phyloP scores from a whole-genome alignment of 768 basidiomycete species.

The Suillus variegatus region DNA sequence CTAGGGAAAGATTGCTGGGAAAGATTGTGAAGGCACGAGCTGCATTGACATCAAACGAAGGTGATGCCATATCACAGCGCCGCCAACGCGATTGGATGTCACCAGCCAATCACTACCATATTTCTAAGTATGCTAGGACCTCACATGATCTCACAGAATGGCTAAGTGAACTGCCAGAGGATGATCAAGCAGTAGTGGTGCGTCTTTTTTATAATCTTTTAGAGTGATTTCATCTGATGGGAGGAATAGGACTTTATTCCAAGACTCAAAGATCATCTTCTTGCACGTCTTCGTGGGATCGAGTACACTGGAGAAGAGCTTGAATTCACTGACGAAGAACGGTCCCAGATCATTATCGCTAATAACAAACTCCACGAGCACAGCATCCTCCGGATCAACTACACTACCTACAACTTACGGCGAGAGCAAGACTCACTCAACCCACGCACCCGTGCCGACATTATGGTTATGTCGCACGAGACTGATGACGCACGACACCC shows the following conservation, averaged over 20 bases:
- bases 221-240: conserved; percentile 23
- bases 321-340: conserved; percentile 25
- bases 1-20: conserved; percentile 18
- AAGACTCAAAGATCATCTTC: conserved; percentile 13
- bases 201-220: background rate
- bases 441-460: conserved; percentile 31
- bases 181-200: conserved; percentile 29
- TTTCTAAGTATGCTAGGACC: conserved; percentile 15
- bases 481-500: conserved; percentile 30
- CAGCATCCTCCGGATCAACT: conserved; percentile 31
- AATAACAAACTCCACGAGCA: conserved; percentile 35
- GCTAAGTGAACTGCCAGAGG: background rate
- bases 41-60: conserved; percentile 4
- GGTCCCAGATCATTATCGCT: conserved; percentile 20
- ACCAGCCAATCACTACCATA: conserved; percentile 30
- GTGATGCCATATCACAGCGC: background rate
- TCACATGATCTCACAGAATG: conserved; percentile 17
- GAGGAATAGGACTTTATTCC: conserved; percentile 35
- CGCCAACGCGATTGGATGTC: conserved; percentile 13
- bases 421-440: conserved; percentile 29
- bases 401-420: conserved; percentile 31
- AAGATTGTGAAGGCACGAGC: conserved; percentile 12
- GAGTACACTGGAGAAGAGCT: conserved; percentile 16
- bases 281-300: conserved; percentile 4
- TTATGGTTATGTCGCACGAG: conserved; percentile 34